phyloP scores from a whole-genome alignment of 768 basidiomycete genomes.

The Nidularia pulvinata region DNA sequence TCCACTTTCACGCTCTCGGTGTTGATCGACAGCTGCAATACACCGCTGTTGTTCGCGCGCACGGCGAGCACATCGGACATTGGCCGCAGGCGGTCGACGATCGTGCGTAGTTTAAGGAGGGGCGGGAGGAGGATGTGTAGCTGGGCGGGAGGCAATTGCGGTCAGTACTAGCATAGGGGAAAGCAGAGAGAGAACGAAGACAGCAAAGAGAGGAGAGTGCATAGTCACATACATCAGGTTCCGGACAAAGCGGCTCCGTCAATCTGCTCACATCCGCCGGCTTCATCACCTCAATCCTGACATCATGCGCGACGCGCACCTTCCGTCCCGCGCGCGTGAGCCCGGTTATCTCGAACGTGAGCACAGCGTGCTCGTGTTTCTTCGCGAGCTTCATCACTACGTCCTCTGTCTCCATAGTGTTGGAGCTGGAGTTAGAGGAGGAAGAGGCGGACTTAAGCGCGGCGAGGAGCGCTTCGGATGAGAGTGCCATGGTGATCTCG shows the following conservation, averaged over 20 bases:
- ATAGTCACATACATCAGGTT: conserved; percentile 65
- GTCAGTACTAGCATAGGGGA: too few species aligned
- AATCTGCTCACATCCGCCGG: conserved; percentile 72
- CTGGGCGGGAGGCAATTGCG: conserved; percentile 28
- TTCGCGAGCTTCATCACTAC: conserved; percentile 86
- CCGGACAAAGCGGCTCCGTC: conserved; percentile 82
- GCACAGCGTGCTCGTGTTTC: conserved; percentile 77
- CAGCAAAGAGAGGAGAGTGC: too few species aligned
- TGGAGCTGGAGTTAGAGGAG: conserved; percentile 28
- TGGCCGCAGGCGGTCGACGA: conserved; percentile 71
- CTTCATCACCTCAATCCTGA: conserved; percentile 79
- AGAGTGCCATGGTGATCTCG: conserved; percentile 74
- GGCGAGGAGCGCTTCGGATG: conserved; percentile 72
- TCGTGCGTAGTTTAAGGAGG: conserved; percentile 72
- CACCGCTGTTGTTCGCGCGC: conserved; percentile 65
- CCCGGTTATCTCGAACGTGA: conserved; percentile 75
- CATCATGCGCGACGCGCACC: conserved; percentile 76
- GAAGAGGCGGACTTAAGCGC: conserved; percentile 68
- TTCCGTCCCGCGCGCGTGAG: conserved; percentile 61
- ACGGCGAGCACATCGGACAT: conserved; percentile 72
- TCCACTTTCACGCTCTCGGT: conserved; percentile 79
- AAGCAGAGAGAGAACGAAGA: too few species aligned
- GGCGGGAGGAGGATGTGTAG: conserved; percentile 79
- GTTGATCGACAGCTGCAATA: conserved; percentile 49
- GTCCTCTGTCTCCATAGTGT: conserved; percentile 55